These are phyloP conservation scores for Calocybe indica DNA, from an alignment of 768 basidiomycete species.

Conservation along the genomic window DNA sequence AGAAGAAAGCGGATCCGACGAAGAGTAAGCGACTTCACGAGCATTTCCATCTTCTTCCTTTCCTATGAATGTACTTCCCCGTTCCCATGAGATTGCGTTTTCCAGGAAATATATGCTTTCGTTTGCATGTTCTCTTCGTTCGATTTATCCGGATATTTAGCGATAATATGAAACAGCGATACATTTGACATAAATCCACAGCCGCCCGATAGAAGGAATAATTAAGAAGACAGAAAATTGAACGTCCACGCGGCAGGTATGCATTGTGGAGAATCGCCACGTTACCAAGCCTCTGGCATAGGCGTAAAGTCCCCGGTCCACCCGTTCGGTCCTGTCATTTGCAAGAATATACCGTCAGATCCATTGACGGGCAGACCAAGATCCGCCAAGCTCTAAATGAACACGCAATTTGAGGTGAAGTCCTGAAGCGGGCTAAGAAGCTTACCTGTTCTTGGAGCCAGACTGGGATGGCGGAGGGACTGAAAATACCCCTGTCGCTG, in stretches of 20 bases:
- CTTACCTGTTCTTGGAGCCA: conserved; percentile 91
- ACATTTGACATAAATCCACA: too few species aligned
- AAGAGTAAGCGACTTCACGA: conserved; percentile 23
- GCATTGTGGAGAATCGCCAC: background rate
- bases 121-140: too few species aligned
- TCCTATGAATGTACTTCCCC: conserved; percentile 7
- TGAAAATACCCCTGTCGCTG: conserved; percentile 58
- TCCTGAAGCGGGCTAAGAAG: conserved; percentile 7
- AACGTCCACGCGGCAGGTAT: conserved; percentile 1
- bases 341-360: conserved; percentile 85
- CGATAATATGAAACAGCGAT: too few species aligned
- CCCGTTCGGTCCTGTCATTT: conserved; percentile 62
- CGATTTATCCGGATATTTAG: too few species aligned
- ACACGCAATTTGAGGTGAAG: conserved; percentile 2
- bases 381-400: conserved; percentile 71
- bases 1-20: conserved; percentile 73
- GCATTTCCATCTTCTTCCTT: background rate
- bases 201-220: background rate
- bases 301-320: conserved; percentile 73
- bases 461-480: conserved; percentile 74
- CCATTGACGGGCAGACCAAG: conserved; percentile 90
- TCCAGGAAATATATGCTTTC: too few species aligned
- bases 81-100: background rate
- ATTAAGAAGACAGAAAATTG: background rate
- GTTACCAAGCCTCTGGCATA: conserved; percentile 80